Conservation (phyloP, 1,284 basidiomycete species). For the Meripilus lineatus region DNA sequence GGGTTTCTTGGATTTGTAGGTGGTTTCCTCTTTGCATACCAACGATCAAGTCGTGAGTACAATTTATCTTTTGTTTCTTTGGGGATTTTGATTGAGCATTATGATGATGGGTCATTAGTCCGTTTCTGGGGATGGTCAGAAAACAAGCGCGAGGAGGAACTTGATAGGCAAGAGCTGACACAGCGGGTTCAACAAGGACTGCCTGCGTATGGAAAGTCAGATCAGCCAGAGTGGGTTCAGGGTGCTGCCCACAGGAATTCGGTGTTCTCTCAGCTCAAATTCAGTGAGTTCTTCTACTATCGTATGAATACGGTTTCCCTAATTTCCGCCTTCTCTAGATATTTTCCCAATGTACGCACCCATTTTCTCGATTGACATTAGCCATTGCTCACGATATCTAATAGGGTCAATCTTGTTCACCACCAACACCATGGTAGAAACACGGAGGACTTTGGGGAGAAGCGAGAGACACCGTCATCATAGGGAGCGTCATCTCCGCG, state of each 20-base stretch:
- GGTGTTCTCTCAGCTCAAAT: conserved; percentile 88
- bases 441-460: conserved; percentile 66
- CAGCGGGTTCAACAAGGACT: conserved; percentile 70
- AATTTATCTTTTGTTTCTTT: conserved; percentile 8
- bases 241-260: conserved; percentile 88
- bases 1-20: conserved; percentile 71
- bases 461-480: conserved; percentile 19
- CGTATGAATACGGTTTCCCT: conserved; percentile 7
- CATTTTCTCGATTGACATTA: neutral
- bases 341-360: conserved; percentile 63
- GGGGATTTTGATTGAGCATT: no score
- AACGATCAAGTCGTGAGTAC: conserved; percentile 76
- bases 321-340: conserved; percentile 32
- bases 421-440: conserved; percentile 87
- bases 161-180: conserved; percentile 74
- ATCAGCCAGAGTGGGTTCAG: conserved; percentile 86
- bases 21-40: conserved; percentile 94
- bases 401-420: conserved; percentile 90
- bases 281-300: conserved; percentile 54
- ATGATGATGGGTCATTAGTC: conserved; percentile 42
- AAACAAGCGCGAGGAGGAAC: conserved; percentile 79
- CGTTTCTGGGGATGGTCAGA: conserved; percentile 98
- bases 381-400: conserved; percentile 7
- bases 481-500: no score
- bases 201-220: conserved; percentile 80